Base-by-base conservation (phyloP, 495 filamentous ascomycete genomes). In the Podospora bellae-mahoneyi region DNA sequence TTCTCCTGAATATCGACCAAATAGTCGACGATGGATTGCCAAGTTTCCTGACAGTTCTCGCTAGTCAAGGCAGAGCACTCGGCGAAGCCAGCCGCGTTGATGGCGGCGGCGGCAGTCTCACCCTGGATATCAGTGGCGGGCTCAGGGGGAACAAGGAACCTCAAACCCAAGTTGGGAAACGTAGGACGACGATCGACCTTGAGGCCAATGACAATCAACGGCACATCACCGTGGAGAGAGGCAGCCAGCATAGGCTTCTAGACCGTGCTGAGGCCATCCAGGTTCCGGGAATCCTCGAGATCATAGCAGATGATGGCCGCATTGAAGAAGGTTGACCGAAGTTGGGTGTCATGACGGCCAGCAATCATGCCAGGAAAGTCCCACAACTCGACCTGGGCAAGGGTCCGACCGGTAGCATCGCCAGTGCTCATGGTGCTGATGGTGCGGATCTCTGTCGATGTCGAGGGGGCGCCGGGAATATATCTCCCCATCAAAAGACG, bases 231-330 rank as follows among this genome's bases (percentile, higher is more conserved):
- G 67, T 9, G 73, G 70, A 19, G 66, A 5, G 39, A 69, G 23
- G 27, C 53, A 15, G 70, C 60, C n/a, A 77, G 71, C 39, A 71
- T 64, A 32, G 72, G 75, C 44, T 73, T 74, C 73, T 71, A 26
- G 6, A 19, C 44, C 4, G 75, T 23, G 4, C 55, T 28, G 1
- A 26, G 18, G 28, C 39, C 15, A 5, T 13, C 39, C 7, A 77
- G 39, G 55, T 71, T 73, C 4, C 62, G 26, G 19, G 32, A 26
- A 58, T 75, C 69, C 48, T 74, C 76, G 15, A 74, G 59, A 66
- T 64, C 68, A 44, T 69, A 76, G 69, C 76, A 78, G 57, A 77
- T 66, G 27, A 77, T 63, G n/a, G 72, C 73, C 4, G 70, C 75
- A 26, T 78, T 65, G 55, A 78, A 78, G 59, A 73, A 74, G 18